Base-by-base conservation (phyloP, 345 rosid species). In the Lagerstroemia speciosa region DNA sequence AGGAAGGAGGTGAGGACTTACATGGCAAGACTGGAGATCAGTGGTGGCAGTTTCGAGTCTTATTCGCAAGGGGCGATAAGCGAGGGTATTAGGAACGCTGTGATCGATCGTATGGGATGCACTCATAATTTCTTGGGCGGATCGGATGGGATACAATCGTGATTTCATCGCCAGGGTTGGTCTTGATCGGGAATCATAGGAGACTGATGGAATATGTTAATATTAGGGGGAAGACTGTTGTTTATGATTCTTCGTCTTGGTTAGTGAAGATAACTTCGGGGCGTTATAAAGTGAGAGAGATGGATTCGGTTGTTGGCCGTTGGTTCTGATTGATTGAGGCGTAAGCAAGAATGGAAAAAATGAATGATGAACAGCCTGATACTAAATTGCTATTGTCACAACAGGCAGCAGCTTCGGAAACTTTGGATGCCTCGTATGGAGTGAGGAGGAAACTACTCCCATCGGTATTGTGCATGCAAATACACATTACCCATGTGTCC, bases 381-480 rank as follows among this genome's bases (percentile, higher is more conserved):
- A n/a, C n/a, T n/a, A n/a, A n/a, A n/a, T n/a, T n/a, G n/a, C n/a
- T n/a, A n/a, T n/a, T n/a, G n/a, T n/a, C n/a, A n/a, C n/a, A n/a
- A n/a, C n/a, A n/a, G 74, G 85, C 93, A 81, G 86, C 85, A 53
- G 77, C 76, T 70, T 89, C 93, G 11, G 80, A 75, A 75, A 43
- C 79, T 78, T 68, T 84, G 38, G 80, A 72, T 8, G 78, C 87
- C 37, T 90, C 92, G 48, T 93, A 87, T 14, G 88, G 80, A 60
- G 97, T 80, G 66, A 89, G 84, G 79, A 86, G 86, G 77, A 84
- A 86, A n/a, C n/a, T n/a, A n/a, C n/a, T n/a, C n/a, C n/a, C n/a
- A n/a, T n/a, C n/a, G n/a, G n/a, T n/a, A n/a, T n/a, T n/a, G n/a
- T n/a, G n/a, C n/a, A n/a, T n/a, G n/a, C n/a, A n/a, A n/a, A n/a